phyloP scores from a whole-genome alignment of 2,329 filamentous ascomycete species.

The Cercospora sesami region DNA sequence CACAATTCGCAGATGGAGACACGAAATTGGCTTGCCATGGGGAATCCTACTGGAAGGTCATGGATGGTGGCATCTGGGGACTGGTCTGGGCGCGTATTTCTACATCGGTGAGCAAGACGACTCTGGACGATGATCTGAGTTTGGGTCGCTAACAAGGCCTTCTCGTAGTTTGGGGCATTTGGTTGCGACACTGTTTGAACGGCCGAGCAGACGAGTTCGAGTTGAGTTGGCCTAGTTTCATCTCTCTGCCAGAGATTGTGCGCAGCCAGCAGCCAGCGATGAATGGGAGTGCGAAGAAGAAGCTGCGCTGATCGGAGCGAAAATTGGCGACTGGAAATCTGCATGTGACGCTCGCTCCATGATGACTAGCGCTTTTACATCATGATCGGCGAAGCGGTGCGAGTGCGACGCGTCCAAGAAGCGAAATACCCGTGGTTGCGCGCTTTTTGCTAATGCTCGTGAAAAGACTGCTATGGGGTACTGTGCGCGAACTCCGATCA shows the following conservation, averaged over 20 bases:
- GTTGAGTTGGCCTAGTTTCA: conserved; percentile 67
- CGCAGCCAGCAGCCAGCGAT: conserved; percentile 18
- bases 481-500: conserved; percentile 10
- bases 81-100: conserved; percentile 79
- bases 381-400: neutral
- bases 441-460: neutral
- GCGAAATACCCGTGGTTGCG: neutral
- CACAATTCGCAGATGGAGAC: conserved; percentile 64
- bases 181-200: conserved; percentile 75
- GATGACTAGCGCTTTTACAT: neutral
- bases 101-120: conserved; percentile 58
- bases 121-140: neutral
- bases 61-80: conserved; percentile 79
- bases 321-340: neutral
- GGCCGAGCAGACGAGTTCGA: conserved; percentile 69
- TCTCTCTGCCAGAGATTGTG: conserved; percentile 56
- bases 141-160: conserved; percentile 13
- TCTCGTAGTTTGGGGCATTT: conserved; percentile 66
- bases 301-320: conserved; percentile 14
- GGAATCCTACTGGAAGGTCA: conserved; percentile 72
- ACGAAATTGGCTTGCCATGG: conserved; percentile 73
- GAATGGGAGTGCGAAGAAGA: conserved; percentile 25
- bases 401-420: conserved; percentile 2
- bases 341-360: neutral
- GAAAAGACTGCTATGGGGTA: neutral